Base-by-base conservation (phyloP, 257 asterid genomes). In the Handroanthus guayacan region DNA sequence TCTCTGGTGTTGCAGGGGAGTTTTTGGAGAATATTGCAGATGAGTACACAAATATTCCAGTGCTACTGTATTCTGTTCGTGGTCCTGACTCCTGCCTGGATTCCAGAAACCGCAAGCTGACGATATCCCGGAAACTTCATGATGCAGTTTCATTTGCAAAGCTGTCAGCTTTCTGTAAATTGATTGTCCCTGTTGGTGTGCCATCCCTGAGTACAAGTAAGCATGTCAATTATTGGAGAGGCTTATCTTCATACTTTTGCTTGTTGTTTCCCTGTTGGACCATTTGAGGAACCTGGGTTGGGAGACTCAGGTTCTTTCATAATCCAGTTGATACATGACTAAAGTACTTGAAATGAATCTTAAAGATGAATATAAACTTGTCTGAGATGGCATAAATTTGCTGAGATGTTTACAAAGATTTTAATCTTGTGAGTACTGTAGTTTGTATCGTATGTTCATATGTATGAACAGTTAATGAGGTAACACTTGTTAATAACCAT, bases 61-160 rank as follows among this genome's bases (percentile, higher is more conserved):
- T 95, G 77, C 81, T 95, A 62, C 89, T 92, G 17, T 95, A 92
- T 80, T 81, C 86, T 85, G 90, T 84, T 39, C 95, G 86, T 47
- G 69, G 86, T 66, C 95, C 97, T 62, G 78, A 72, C 81, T 77
- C 79, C 56, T 72, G 37, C 73, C 54, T 47, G 64, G 86, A 80
- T 77, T 52, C 87, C 74, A 79, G 60, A 78, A 87, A 86, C 78
- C 91, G 84, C 78, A 92, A 87, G 78, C 79, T 38, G 81, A 72
- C 84, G 48, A 62, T 94, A 64, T 84, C 89, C 37, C 83, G 75
- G 50, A 79, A 76, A 75, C 96, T 95, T 78, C 96, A 92, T 58
- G 90, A 95, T 88, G 97, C 96, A 62, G 86, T 95, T 84, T 91
- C 98, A 51, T 88, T 92, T 78, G 81, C 98, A 60, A 92, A 86